phyloP scores from a whole-genome alignment of 1,284 basidiomycete genomes.

The Trichosporon sp. region DNA sequence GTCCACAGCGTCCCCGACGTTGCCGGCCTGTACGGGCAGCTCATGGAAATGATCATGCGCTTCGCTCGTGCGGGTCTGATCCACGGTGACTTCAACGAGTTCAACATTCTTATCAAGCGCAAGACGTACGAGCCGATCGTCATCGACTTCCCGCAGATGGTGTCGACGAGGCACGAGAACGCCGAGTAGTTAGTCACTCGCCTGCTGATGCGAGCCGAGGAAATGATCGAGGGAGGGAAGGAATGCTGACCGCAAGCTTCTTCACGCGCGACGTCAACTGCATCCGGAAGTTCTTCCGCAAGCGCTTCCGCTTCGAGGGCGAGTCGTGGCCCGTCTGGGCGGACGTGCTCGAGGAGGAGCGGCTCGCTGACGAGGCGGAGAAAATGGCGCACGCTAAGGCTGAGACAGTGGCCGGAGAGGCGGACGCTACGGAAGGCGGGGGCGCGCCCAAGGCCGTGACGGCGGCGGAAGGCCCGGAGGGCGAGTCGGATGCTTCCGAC shows the following conservation, averaged over 20 bases:
- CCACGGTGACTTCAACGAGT: conserved; percentile 99
- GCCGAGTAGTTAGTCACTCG: conserved; percentile 78
- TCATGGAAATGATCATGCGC: conserved; percentile 95
- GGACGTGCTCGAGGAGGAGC: conserved; percentile 56
- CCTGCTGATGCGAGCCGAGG: no score
- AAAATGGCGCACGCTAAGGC: conserved; percentile 22
- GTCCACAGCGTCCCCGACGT: conserved; percentile 77
- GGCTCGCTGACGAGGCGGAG: conserved; percentile 15
- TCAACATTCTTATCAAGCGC: conserved; percentile 90
- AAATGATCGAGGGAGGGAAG: no score
- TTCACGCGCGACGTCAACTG: conserved; percentile 98
- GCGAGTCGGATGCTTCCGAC: conserved; percentile 11
- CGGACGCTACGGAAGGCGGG: conserved; percentile 8
- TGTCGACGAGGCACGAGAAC: conserved; percentile 92
- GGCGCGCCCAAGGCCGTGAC: not conserved
- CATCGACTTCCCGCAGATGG: conserved; percentile 99
- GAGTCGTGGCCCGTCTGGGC: conserved; percentile 78
- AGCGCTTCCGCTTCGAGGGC: conserved; percentile 90
- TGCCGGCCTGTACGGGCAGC: conserved; percentile 79
- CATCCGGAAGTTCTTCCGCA: conserved; percentile 86
- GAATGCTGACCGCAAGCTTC: conserved; percentile 60
- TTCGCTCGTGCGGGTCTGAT: conserved; percentile 90
- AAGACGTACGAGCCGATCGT: conserved; percentile 72
- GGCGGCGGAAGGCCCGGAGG: not conserved
- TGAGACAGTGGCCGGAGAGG: conserved; percentile 7